phyloP scores from a whole-genome alignment of 108 stramenopile species.

The Mediolabrus comicus region DNA sequence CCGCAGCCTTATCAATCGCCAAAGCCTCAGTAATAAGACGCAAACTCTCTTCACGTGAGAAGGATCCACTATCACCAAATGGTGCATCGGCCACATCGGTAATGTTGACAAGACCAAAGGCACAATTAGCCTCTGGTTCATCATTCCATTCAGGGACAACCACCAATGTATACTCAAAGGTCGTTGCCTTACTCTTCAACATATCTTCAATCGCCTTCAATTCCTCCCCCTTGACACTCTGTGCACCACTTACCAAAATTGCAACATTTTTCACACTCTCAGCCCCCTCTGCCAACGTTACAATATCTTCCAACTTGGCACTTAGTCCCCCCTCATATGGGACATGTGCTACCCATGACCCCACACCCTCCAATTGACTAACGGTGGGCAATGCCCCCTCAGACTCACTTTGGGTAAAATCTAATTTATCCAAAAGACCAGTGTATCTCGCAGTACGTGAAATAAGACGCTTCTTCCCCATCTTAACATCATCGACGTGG shows the following conservation, averaged over 20 bases:
- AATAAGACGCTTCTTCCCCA: conserved; percentile 88
- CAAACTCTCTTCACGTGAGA: conserved; percentile 73
- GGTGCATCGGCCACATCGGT: conserved; percentile 32
- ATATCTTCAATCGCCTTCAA: conserved; percentile 43
- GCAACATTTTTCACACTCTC: conserved; percentile 67
- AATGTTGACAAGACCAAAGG: conserved; percentile 54
- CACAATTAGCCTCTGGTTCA: conserved; percentile 58
- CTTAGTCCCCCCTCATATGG: conserved; percentile 28
- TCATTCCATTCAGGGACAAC: conserved; percentile 71
- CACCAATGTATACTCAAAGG: conserved; percentile 67
- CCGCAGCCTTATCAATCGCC: conserved; percentile 59
- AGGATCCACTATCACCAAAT: conserved; percentile 36
- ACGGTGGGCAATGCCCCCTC: conserved; percentile 44
- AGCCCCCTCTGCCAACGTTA: conserved; percentile 43
- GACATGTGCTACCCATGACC: conserved; percentile 67
- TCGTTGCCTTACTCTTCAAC: conserved; percentile 49
- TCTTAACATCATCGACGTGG: conserved; percentile 63
- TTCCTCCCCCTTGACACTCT: conserved; percentile 31
- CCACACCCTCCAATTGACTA: conserved; percentile 62
- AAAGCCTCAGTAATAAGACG: conserved; percentile 77
- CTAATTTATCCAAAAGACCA: conserved; percentile 85
- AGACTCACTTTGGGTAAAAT: conserved; percentile 43
- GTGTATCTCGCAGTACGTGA: conserved; percentile 86
- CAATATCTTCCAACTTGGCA: conserved; percentile 39
- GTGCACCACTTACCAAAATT: conserved; percentile 65